Base-by-base conservation (phyloP, 2,329 filamentous ascomycete species). In the Penicillium sp. region DNA sequence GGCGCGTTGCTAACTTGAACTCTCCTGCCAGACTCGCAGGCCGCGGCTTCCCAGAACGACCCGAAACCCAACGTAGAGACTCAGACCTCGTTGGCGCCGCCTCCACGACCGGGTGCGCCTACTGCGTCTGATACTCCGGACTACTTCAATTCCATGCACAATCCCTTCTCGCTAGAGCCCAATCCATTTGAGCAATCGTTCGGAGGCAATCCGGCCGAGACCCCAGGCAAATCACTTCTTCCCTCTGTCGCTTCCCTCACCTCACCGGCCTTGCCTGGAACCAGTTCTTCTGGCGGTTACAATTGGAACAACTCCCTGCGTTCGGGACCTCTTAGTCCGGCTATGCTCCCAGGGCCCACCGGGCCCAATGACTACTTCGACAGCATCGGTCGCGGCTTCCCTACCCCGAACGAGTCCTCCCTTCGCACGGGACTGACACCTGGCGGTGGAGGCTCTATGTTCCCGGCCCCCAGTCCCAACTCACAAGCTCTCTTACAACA, bases 151-250 rank as follows among this genome's bases (percentile, higher is more conserved):
- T 80, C 78, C 55, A 79, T 82, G 59, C 81, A 82, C 64, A 76
- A 76, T 65, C 73, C 70, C 37, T 79, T 73, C 73, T 85, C 74
- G 69, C 79, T 71, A 77, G 94, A 97, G 79, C 91, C 91, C 57
- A 97, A 99, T 75, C 93, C 94, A 9, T 97, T 99, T 68, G 94
- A 97, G 73, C 90, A 94, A 75, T 97, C 93, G 7, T 99, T 99
- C 72, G 86, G 85, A 40, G 81, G 79, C 38, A 80, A 75, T 25
- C 83, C 80, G 4, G 27, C 52, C 64, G 90, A 96, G 72, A 96
- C 93, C 32, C 91, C 93, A 16, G 89, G 90, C 64, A 88, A 86
- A 68, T 81, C 82, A 38, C 87, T 96, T 68, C 80, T 99, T 59
- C 94, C 94, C 48, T 89, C 92, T 16, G 91, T 97, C 64, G 91